Evolutionary conservation across 2,329 filamentous ascomycete species (phyloP).

Genomic region (Clonostachys rosea): DNA sequence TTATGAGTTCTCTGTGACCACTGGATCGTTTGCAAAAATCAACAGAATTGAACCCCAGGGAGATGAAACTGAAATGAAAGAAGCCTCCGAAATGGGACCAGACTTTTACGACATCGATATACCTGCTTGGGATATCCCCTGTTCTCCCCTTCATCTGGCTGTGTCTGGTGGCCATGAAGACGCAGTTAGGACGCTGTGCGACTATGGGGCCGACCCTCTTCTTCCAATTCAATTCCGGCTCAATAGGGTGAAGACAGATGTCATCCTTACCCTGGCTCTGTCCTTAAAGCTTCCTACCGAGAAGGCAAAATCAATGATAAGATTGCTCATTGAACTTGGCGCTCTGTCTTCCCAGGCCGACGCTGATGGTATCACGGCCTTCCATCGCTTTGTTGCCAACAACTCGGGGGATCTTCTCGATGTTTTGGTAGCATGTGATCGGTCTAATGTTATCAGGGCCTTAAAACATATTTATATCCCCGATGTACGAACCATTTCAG

Average conservation of each 20-base stretch:
- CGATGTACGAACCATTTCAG: conserved; percentile 30
- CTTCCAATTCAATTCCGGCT: conserved; percentile 66
- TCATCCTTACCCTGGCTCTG: conserved; percentile 67
- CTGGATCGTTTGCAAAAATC: conserved; percentile 70
- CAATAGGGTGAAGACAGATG: conserved; percentile 42
- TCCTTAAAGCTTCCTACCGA: conserved; percentile 58
- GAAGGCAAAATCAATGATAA: conserved; percentile 60
- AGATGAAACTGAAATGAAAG: conserved; percentile 40
- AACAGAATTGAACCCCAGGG: conserved; percentile 30
- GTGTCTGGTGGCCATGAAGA: conserved; percentile 68
- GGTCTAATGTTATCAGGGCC: conserved; percentile 54
- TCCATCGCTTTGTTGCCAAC: conserved; percentile 57
- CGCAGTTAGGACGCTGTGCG: conserved; percentile 64
- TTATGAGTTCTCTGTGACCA: conserved; percentile 47
- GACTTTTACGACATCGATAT: conserved; percentile 78
- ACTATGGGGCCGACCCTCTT: conserved; percentile 74
- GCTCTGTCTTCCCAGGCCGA: conserved; percentile 73
- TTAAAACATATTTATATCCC: conserved; percentile 56
- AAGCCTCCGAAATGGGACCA: conserved; percentile 54
- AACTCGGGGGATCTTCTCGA: conserved; percentile 43
- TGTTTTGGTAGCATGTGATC: conserved; percentile 49
- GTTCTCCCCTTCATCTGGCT: conserved; percentile 73
- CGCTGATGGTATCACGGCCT: conserved; percentile 54
- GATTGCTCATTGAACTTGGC: conserved; percentile 62
- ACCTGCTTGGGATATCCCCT: conserved; percentile 73